Conservation (phyloP, 1,284 basidiomycete genomes). For the Puccinia novopanici region DNA sequence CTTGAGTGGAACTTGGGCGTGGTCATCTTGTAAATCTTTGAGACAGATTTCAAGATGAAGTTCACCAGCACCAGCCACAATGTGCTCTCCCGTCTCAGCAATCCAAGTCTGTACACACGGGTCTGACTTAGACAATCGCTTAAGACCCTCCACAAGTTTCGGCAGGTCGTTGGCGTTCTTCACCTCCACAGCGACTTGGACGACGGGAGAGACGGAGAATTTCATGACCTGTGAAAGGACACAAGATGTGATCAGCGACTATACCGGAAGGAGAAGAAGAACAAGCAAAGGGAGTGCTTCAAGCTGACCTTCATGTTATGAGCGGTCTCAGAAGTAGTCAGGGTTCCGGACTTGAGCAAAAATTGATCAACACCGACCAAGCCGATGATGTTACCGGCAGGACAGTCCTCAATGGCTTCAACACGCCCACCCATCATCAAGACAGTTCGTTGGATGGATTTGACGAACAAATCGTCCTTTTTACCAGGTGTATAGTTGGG, state of each 20-base stretch:
- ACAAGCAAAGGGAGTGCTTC: neutral
- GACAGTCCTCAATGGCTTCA: slow-evolving; percentile 98
- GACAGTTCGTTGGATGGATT: slow-evolving; percentile 97
- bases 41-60: slow-evolving; percentile 99
- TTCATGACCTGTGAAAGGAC: slow-evolving; percentile 36
- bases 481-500: slow-evolving; percentile 98
- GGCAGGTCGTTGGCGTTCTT: slow-evolving; percentile 99
- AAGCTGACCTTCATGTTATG: slow-evolving; percentile 99
- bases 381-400: slow-evolving; percentile 97
- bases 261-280: neutral
- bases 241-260: neutral
- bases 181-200: slow-evolving; percentile 98
- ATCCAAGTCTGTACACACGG: slow-evolving; percentile 98
- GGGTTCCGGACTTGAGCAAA: slow-evolving; percentile 91
- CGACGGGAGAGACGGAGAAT: slow-evolving; percentile 87
- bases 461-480: slow-evolving; percentile 98
- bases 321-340: slow-evolving; percentile 95
- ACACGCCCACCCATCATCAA: slow-evolving; percentile 99
- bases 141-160: slow-evolving; percentile 99
- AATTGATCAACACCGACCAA: slow-evolving; percentile 99
- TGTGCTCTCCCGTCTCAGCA: slow-evolving; percentile 90
- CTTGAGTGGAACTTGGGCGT: slow-evolving; percentile 98
- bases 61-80: slow-evolving; percentile 98
- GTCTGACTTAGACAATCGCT: slow-evolving; percentile 99
- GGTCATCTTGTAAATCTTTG: slow-evolving; percentile 99